phyloP scores from a whole-genome alignment of 768 basidiomycete species.

The Naganishia vaughanmartiniae region DNA sequence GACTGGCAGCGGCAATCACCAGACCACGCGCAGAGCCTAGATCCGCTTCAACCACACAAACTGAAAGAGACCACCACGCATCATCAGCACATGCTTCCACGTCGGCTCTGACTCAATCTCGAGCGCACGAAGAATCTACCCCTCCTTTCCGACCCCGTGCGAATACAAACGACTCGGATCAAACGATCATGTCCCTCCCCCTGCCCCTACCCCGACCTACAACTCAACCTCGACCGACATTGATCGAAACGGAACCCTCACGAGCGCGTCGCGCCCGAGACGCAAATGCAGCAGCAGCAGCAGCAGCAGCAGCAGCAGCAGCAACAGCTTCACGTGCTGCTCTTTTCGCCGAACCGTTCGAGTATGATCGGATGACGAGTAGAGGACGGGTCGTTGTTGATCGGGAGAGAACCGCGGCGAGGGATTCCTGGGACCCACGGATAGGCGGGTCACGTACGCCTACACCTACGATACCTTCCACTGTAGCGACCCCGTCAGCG shows the following conservation, averaged over 20 bases:
- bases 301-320: neutral
- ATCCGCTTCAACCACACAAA: neutral
- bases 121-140: no score
- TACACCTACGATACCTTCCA: neutral
- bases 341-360: neutral
- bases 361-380: neutral
- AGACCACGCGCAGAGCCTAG: neutral
- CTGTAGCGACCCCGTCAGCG: neutral
- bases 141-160: no score
- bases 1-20: neutral
- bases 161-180: no score
- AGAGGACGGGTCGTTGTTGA: slow-evolving; percentile 4
- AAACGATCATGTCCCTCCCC: neutral
- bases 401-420: neutral
- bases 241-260: neutral
- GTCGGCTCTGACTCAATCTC: no score
- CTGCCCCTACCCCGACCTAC: neutral
- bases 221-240: neutral
- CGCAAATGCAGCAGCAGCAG: neutral
- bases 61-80: neutral
- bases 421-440: neutral
- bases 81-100: no score
- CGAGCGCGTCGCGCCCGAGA: neutral
- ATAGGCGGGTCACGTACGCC: neutral
- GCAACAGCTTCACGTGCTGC: neutral